These are phyloP conservation scores for Coprinellus micaceus DNA, from an alignment of 768 basidiomycete species.

Conservation along the genomic window DNA sequence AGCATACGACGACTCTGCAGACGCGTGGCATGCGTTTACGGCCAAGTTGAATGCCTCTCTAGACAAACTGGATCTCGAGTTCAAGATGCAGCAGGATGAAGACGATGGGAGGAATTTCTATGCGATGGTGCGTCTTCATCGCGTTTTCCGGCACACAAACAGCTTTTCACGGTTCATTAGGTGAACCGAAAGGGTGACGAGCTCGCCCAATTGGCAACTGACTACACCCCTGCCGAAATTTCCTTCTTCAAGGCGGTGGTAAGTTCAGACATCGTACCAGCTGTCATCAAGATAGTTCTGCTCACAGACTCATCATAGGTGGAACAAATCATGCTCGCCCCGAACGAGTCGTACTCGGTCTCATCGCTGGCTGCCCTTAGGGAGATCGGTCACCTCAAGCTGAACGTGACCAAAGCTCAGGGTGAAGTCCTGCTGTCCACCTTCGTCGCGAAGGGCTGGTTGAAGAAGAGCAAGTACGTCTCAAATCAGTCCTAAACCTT, in stretches of 20 bases:
- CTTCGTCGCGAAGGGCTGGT: slow-evolving; percentile 83
- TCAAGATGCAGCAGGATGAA: slow-evolving; percentile 63
- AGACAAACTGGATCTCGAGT: slow-evolving; percentile 69
- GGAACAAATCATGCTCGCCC: slow-evolving; percentile 83
- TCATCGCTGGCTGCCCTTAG: slow-evolving; percentile 76
- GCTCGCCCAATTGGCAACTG: slow-evolving; percentile 80
- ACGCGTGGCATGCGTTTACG: slow-evolving; percentile 61
- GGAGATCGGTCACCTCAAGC: slow-evolving; percentile 57
- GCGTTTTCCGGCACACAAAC: background rate
- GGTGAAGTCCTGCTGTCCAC: slow-evolving; percentile 70
- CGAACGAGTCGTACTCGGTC: slow-evolving; percentile 68
- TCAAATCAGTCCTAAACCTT: slow-evolving; percentile 9
- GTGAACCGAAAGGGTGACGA: slow-evolving; percentile 80
- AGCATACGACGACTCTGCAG: slow-evolving; percentile 51
- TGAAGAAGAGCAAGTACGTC: slow-evolving; percentile 68
- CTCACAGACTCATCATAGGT: slow-evolving; percentile 44
- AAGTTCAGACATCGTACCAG: slow-evolving; percentile 21
- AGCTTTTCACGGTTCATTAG: slow-evolving; percentile 37
- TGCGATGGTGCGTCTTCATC: slow-evolving; percentile 52
- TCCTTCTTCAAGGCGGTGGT: slow-evolving; percentile 83
- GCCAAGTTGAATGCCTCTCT: slow-evolving; percentile 56
- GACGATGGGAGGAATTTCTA: slow-evolving; percentile 59
- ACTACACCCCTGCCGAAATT: slow-evolving; percentile 76
- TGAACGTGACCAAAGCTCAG: slow-evolving; percentile 70
- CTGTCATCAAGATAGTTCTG: background rate